Evolutionary conservation across 768 basidiomycete species (phyloP), one percentile per base, ranked within the genome.

Genomic region (Galerina marginata): DNA sequence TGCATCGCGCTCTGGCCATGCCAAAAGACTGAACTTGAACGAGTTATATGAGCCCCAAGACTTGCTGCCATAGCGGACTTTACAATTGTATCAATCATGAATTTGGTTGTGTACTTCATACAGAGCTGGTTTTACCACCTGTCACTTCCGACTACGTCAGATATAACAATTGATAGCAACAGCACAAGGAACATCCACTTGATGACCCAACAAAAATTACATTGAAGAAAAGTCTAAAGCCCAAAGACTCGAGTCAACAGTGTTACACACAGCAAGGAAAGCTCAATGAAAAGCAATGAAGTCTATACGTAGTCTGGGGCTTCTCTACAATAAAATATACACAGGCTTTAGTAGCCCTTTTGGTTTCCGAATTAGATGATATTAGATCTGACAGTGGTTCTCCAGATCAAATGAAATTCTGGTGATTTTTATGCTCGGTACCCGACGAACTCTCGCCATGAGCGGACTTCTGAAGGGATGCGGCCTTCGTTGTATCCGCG

Each of bases 361-460:
- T 58, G 46, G 36, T 48, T 60, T 60, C 63, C 56, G 46, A 42
- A 61, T 60, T 64, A 64, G 38, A 60, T 57, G 40, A 40, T 33
- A 48, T 52, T 26, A 45, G 44, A 42, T 54, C 38, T 53, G 39
- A 16, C n/a, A 57, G 56, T 12, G 33, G 29, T 33, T 55, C 37
- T 2, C 54, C 54, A 38, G 11, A 43, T 33, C 20, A 12, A 52
- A 48, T 51, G 20, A 37, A 33, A 7, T 33, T 33, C 7, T 33
- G 29, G 29, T 33, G 29, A 33, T 33, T 44, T 54, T 81, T 66
- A 93, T 39, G 87, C 90, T 54, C 83, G 83, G 61, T 78, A 77
- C 12, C 93, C 93, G 45, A 95, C 86, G 72, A 93, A 98, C 74
- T 96, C 92, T 58, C 85, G 79, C 96, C 96, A 98, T 36, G 93